Percentiles rank a stretch among this genome's conserved stretches.
Conservation (phyloP, 2,329 filamentous ascomycete genomes). For the Monilinia fructicola region DNA sequence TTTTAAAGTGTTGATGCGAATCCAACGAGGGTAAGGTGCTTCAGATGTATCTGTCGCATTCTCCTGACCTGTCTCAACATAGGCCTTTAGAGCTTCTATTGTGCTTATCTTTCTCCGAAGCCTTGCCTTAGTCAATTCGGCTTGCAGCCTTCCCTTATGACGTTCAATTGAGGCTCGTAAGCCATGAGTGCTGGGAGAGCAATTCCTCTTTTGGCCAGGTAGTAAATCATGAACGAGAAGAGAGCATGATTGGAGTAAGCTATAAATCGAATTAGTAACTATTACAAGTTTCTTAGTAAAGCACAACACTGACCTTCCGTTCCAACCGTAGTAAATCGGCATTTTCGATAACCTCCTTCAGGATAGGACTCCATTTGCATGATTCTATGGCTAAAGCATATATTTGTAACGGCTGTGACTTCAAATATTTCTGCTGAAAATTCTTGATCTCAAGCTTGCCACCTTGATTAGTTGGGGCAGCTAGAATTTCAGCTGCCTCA, state of each 20-base stretch:
- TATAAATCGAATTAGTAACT: conserved; percentile 43
- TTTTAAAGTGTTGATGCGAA: conserved; percentile 79
- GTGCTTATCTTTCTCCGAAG: conserved; percentile 69
- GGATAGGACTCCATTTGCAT: conserved; percentile 82
- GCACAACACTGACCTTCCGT: conserved; percentile 64
- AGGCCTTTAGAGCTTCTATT: conserved; percentile 62
- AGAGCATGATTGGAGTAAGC: conserved; percentile 74
- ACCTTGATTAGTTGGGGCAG: conserved; percentile 60
- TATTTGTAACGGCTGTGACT: conserved; percentile 75
- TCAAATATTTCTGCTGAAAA: conserved; percentile 74
- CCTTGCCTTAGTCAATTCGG: conserved; percentile 79
- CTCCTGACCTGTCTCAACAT: conserved; percentile 54
- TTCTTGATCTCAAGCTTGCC: conserved; percentile 85
- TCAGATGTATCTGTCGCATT: conserved; percentile 41
- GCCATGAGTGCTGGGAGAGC: conserved; percentile 78
- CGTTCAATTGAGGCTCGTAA: conserved; percentile 72
- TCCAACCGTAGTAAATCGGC: conserved; percentile 75
- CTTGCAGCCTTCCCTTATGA: conserved; percentile 76
- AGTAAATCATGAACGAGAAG: conserved; percentile 85
- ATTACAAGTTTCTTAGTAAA: neutral
- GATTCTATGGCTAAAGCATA: conserved; percentile 86
- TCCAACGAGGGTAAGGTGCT: conserved; percentile 77
- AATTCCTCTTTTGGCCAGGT: conserved; percentile 75
- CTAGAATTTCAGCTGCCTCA: conserved; percentile 77
- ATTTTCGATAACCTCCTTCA: conserved; percentile 87